These are phyloP conservation scores for Hibiscus mutabilis DNA, from an alignment of 345 rosid genomes.

Conservation along the genomic window DNA sequence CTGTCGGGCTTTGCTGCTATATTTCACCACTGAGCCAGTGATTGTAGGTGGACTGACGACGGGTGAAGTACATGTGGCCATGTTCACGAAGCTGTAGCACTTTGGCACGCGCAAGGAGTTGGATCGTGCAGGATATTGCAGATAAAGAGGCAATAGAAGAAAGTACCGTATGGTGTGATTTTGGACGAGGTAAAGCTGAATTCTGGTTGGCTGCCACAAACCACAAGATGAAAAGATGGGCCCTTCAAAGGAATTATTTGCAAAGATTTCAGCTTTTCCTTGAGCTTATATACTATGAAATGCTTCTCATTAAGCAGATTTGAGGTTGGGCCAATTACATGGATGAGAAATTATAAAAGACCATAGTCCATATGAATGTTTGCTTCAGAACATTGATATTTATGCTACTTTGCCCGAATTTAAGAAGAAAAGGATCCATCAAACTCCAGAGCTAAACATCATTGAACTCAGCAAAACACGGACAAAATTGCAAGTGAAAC, in stretches of 20 bases:
- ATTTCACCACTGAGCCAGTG: constrained; percentile 13
- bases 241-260: neutral
- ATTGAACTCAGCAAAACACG: neutral
- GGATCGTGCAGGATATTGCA: neutral
- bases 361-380: too few species aligned
- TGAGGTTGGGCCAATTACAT: too few species aligned
- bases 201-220: constrained; percentile 5
- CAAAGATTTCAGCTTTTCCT: too few species aligned
- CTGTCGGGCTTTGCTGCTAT: constrained; percentile 16
- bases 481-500: too few species aligned
- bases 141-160: neutral
- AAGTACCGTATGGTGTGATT: neutral
- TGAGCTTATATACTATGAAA: too few species aligned
- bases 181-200: neutral
- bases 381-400: too few species aligned
- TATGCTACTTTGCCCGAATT: too few species aligned
- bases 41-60: constrained; percentile 18
- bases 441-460: neutral
- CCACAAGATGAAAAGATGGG: neutral
- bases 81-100: neutral
- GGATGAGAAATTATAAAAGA: too few species aligned
- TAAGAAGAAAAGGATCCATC: neutral
- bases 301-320: too few species aligned
- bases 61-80: constrained; percentile 35
- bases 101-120: neutral